A percentile compares a stretch with the other conserved stretches of the same genome.
Evolutionary conservation across 768 basidiomycete species (phyloP).

Genomic region (Tricholoma terreum): DNA sequence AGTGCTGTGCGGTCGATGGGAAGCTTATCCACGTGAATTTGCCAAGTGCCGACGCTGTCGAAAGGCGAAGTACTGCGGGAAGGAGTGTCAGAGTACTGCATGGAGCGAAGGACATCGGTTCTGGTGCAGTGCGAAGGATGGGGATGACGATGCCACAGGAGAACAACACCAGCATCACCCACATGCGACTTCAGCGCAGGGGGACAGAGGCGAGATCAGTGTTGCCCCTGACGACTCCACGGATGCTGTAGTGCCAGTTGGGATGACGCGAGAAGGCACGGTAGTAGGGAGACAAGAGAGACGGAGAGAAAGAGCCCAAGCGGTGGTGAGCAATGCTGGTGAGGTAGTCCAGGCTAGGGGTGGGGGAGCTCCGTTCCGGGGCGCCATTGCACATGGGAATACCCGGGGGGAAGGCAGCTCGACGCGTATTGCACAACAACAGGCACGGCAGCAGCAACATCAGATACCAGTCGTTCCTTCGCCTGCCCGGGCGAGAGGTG

Average conservation of each 20-base stretch:
- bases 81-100: conserved; percentile 93
- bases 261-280: neutral
- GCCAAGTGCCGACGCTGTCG: conserved; percentile 94
- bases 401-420: neutral
- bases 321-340: neutral
- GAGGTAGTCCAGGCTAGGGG: neutral
- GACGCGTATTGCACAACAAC: neutral
- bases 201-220: neutral
- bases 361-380: neutral
- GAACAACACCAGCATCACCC: neutral
- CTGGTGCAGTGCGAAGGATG: conserved; percentile 77
- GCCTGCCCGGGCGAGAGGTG: neutral
- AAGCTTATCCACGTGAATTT: conserved; percentile 88
- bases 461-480: neutral
- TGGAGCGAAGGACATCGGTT: conserved; percentile 97
- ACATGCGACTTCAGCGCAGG: neutral
- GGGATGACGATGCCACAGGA: conserved; percentile 37
- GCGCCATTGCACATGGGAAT: neutral
- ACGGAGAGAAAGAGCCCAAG: conserved; percentile 4
- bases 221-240: neutral
- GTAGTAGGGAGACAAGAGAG: conserved; percentile 8
- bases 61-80: conserved; percentile 98
- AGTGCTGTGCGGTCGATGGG: conserved; percentile 97
- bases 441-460: neutral
- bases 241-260: neutral